Conservation (phyloP, 495 filamentous ascomycete species). For the Neurospora sp. region DNA sequence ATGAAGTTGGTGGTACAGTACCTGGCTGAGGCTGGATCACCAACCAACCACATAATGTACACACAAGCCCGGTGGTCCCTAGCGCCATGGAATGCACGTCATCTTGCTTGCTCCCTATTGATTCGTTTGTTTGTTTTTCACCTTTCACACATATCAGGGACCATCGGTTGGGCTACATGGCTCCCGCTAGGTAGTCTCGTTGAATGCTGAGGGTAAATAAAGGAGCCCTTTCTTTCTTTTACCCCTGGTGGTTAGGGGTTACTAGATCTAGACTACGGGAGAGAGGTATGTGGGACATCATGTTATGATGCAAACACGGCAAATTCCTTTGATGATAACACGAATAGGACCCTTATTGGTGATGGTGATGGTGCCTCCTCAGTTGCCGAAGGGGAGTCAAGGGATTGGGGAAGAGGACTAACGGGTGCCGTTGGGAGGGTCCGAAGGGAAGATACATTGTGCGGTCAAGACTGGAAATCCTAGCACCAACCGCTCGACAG, state of each 20-base stretch:
- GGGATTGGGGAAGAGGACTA: neutral
- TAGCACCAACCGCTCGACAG: neutral
- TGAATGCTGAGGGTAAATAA: neutral
- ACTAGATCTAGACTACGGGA: neutral
- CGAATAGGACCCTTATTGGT: neutral
- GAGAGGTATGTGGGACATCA: neutral
- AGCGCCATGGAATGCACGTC: neutral
- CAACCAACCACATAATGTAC: neutral
- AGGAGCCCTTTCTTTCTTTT: neutral
- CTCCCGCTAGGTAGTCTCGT: neutral
- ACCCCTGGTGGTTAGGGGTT: neutral
- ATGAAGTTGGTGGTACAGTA: neutral
- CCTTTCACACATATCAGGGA: neutral
- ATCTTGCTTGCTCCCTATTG: neutral
- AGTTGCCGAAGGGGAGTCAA: neutral
- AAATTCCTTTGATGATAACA: neutral
- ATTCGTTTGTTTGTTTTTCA: neutral
- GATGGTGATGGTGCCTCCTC: neutral
- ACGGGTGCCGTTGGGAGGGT: neutral
- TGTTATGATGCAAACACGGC: neutral
- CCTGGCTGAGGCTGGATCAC: neutral
- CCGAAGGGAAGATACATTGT: neutral
- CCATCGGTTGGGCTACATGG: neutral
- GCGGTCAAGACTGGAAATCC: neutral
- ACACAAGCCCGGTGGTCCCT: neutral